Conservation (phyloP, 1,284 basidiomycete genomes). For the Testicularia cyperi region DNA sequence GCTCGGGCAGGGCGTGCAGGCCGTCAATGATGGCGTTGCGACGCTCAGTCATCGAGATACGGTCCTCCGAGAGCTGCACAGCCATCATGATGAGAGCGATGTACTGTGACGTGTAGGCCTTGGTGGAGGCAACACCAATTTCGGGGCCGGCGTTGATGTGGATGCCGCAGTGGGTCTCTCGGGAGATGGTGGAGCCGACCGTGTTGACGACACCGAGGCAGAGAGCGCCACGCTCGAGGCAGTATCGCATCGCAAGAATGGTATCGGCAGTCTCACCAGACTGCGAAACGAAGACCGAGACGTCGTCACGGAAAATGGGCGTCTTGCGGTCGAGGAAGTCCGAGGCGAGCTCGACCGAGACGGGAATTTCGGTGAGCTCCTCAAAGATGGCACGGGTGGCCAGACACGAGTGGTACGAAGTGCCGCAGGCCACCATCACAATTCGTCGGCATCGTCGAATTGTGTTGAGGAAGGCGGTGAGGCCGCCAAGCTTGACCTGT, state of each 20-base stretch:
- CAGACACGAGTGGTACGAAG: conserved; percentile 94
- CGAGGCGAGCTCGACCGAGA: conserved; percentile 93
- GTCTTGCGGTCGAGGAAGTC: conserved; percentile 99
- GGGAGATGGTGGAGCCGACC: conserved; percentile 95
- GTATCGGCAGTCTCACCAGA: conserved; percentile 99
- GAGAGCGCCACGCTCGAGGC: conserved; percentile 91
- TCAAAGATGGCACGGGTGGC: conserved; percentile 99
- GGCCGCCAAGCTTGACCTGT: conserved; percentile 88
- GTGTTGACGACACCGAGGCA: conserved; percentile 96
- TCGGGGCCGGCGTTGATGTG: conserved; percentile 99
- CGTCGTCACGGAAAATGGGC: conserved; percentile 98
- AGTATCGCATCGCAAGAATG: conserved; percentile 93
- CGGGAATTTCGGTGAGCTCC: conserved; percentile 97
- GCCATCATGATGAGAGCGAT: conserved; percentile 98
- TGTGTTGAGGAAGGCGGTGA: conserved; percentile 91
- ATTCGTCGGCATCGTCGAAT: conserved; percentile 93
- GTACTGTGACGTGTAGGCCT: conserved; percentile 99
- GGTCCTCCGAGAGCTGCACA: conserved; percentile 93
- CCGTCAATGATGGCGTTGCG: conserved; percentile 92
- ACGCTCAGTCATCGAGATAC: conserved; percentile 85
- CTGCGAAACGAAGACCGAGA: conserved; percentile 94
- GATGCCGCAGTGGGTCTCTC: conserved; percentile 98
- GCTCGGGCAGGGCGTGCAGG: conserved; percentile 81
- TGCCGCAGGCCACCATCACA: conserved; percentile 96
- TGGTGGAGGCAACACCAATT: conserved; percentile 99